Percentiles rank a stretch among this genome's conserved stretches.
These are phyloP conservation scores for Mycena rosella DNA, from an alignment of 768 basidiomycete species.

Conservation along the genomic window DNA sequence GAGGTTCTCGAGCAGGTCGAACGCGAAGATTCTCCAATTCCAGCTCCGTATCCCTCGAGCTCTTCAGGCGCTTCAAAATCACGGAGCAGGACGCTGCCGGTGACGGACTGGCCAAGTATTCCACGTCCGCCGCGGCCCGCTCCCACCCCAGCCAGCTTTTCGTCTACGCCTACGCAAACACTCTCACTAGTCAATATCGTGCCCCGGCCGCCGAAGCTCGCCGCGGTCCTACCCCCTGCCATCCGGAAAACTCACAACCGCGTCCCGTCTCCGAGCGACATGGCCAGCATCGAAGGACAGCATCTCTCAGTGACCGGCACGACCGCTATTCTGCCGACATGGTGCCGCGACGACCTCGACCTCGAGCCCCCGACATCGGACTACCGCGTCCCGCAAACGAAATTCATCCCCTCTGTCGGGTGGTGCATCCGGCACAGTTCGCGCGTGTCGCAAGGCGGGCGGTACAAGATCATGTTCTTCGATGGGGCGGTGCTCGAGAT, in stretches of 20 bases:
- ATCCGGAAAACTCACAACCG: not conserved
- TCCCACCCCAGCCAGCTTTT: conserved; percentile 26
- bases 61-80: conserved; percentile 6
- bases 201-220: conserved; percentile 26
- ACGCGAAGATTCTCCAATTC: conserved; percentile 5
- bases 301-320: conserved; percentile 30
- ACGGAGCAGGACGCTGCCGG: not conserved
- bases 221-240: not conserved
- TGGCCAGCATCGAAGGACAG: conserved; percentile 30
- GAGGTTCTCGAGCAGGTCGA: conserved; percentile 37
- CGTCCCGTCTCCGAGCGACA: conserved; percentile 11
- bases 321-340: conserved; percentile 29
- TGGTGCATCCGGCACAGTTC: conserved; percentile 59
- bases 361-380: conserved; percentile 30
- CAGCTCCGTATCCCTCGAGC: not conserved
- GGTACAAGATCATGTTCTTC: conserved; percentile 59
- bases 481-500: conserved; percentile 56
- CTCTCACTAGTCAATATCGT: conserved; percentile 25
- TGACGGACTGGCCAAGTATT: conserved; percentile 4
- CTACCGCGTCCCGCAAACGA: conserved; percentile 45
- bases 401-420: conserved; percentile 55
- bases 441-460: conserved; percentile 54
- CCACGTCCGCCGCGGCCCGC: not conserved
- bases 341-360: conserved; percentile 37
- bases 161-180: conserved; percentile 28